These are phyloP conservation scores for Dichotomocladium elegans DNA, from an alignment of 371 early-diverging fungal species.

Conservation along the genomic window DNA sequence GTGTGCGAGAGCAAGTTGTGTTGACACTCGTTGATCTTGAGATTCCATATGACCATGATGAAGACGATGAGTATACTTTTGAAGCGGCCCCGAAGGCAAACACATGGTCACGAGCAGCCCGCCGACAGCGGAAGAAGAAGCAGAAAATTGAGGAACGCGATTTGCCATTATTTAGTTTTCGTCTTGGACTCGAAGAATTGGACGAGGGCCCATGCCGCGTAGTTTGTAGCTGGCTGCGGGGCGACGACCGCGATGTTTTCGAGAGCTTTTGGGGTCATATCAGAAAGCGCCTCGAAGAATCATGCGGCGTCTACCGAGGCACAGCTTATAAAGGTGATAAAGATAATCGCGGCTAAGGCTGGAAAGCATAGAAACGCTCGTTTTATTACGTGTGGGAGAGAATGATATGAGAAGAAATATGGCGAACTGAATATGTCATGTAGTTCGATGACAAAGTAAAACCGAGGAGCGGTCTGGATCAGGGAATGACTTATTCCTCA, in stretches of 20 bases:
- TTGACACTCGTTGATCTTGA: slow-evolving; percentile 30
- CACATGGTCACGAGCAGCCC: slow-evolving; percentile 50
- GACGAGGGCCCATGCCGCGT: slow-evolving; percentile 5
- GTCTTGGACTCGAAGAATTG: slow-evolving; percentile 5
- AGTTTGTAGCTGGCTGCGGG: slow-evolving; percentile 30
- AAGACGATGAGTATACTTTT: neutral
- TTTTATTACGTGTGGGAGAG: neutral
- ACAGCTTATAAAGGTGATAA: neutral
- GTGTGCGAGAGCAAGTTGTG: slow-evolving; percentile 7
- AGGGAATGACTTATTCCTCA: neutral
- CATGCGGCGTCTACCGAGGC: slow-evolving; percentile 43
- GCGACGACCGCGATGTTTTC: slow-evolving; percentile 34
- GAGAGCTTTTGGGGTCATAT: slow-evolving; percentile 50
- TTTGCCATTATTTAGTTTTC: slow-evolving; percentile 21
- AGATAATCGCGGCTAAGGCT: too few species aligned
- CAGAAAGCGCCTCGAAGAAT: slow-evolving; percentile 51
- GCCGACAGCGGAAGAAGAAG: slow-evolving; percentile 27
- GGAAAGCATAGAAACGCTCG: neutral
- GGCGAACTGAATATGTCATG: neutral
- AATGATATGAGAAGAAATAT: neutral
- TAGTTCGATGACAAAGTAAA: neutral
- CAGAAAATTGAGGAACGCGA: slow-evolving; percentile 11
- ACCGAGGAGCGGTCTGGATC: neutral
- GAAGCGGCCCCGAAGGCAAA: slow-evolving; percentile 22
- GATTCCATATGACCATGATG: slow-evolving; percentile 12